Conservation (phyloP, 495 filamentous ascomycete species). For the Opeltia flavorubescens region DNA sequence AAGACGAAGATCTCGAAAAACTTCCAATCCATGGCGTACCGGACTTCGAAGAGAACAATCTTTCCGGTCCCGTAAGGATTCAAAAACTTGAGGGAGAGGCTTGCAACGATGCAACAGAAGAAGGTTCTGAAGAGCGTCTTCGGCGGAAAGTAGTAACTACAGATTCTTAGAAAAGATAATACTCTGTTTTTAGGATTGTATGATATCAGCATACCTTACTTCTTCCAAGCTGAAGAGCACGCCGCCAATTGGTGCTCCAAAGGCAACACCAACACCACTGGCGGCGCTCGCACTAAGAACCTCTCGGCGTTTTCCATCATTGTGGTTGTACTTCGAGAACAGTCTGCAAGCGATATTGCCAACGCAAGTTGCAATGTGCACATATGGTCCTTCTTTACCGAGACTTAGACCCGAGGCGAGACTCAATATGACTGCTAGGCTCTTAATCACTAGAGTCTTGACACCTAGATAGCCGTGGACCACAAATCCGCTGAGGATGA, state of each 20-base stretch:
- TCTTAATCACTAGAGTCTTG: conserved; percentile 80
- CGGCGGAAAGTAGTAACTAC: conserved; percentile 89
- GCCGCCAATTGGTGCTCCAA: conserved; percentile 84
- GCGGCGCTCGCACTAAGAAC: conserved; percentile 86
- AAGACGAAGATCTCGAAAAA: conserved; percentile 84
- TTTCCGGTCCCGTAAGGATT: conserved; percentile 95
- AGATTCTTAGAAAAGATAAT: neutral
- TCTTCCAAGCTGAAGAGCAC: conserved; percentile 92
- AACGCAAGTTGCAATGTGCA: conserved; percentile 91
- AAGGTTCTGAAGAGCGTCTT: conserved; percentile 97
- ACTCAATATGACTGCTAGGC: conserved; percentile 66
- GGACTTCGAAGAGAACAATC: conserved; percentile 89
- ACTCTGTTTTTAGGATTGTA: neutral
- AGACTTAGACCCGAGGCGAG: conserved; percentile 86
- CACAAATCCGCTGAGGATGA: conserved; percentile 94
- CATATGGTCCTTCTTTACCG: conserved; percentile 94
- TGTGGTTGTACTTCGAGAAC: conserved; percentile 84
- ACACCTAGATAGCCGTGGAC: conserved; percentile 89
- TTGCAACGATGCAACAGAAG: conserved; percentile 91
- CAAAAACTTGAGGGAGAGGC: conserved; percentile 80
- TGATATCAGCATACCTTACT: conserved; percentile 38
- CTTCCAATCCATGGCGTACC: conserved; percentile 86
- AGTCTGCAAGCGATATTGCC: conserved; percentile 90
- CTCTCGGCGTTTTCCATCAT: conserved; percentile 84
- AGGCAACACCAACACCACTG: conserved; percentile 86